A percentile compares a stretch with the other conserved stretches of the same genome.
Conservation (phyloP, 2,329 filamentous ascomycete genomes). For the Fusarium albidum region DNA sequence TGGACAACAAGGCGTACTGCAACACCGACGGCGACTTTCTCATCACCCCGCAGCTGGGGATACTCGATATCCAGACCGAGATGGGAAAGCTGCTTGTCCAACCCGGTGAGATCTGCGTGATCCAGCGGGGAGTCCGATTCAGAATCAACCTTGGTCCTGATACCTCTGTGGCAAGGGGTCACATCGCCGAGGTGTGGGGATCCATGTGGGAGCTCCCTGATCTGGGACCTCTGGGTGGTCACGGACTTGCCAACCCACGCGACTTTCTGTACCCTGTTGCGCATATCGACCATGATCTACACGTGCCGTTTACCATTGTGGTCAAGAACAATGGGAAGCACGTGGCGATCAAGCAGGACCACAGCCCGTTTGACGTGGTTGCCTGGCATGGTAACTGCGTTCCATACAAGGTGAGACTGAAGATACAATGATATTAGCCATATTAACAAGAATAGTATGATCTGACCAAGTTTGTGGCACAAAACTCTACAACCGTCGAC, state of each 20-base stretch:
- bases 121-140: slow-evolving; percentile 10
- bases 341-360: slow-evolving; percentile 15
- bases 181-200: slow-evolving; percentile 17
- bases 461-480: slow-evolving; percentile 15
- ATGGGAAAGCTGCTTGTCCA: slow-evolving; percentile 12
- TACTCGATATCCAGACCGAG: slow-evolving; percentile 15
- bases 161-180: neutral
- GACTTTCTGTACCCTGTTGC: slow-evolving; percentile 18
- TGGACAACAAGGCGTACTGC: slow-evolving; percentile 15
- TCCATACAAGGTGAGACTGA: slow-evolving; percentile 9
- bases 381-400: slow-evolving; percentile 21
- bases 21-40: slow-evolving; percentile 24
- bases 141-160: neutral
- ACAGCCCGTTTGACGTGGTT: slow-evolving; percentile 21
- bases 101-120: slow-evolving; percentile 10
- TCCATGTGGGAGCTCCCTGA: slow-evolving; percentile 19
- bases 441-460: slow-evolving; percentile 8
- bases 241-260: slow-evolving; percentile 13
- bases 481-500: slow-evolving; percentile 13
- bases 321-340: slow-evolving; percentile 20
- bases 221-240: slow-evolving; percentile 6
- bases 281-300: slow-evolving; percentile 7
- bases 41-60: slow-evolving; percentile 12
- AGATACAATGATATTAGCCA: too few relatives aligned
- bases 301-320: neutral